Base-by-base conservation (phyloP, 169 alveolate genomes). In the Eimeria brunetti region DNA sequence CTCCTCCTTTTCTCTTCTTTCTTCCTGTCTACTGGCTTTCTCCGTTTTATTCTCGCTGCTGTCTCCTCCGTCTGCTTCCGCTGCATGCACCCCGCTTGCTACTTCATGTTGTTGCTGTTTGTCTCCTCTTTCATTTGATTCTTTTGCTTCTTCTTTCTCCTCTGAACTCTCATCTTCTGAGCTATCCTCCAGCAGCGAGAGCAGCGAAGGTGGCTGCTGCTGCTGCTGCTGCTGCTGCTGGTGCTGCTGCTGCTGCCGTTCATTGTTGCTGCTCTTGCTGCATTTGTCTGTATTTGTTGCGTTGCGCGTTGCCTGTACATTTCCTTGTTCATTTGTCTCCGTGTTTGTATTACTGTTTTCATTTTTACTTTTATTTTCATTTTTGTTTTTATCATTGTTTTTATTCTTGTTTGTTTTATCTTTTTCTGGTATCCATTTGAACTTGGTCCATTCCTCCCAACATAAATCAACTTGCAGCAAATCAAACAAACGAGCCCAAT, bases 381-480 rank as follows among this genome's bases (percentile, higher is more conserved):
- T 51, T 51, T 51, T 12, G 58, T 62, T 33, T 62, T 20, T 62
- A 5, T 27, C n/a, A n/a, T 24, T 62, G 73, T 3, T 58, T 12
- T 62, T 62, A 3, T 6, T 27, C 11, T 16, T 12, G 22, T 69
- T 69, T 0, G 78, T 30, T 69, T 33, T 7, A 12, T 69, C 78
- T 69, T 16, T 33, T 1, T 24, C 7, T 24, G 7, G 11, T 7
- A 69, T 73, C 90, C 90, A 83, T 18, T 83, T 38, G 22, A 83
- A 33, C 9, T 30, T 60, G 4, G 27, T 30, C 90, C 73, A 83
- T n/a, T 83, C 64, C 38, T 83, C 76, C 53, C 58, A 83, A 30
- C 90, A 83, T n/a, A 83, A 83, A 30, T 83, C 8, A 49, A 83
- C 90, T 2, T 83, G 51, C 30, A 49, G 20, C 1, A 33, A n/a